Evolutionary conservation across 2,329 filamentous ascomycete genomes (phyloP), one percentile per base, ranked within the genome.

Genomic region (Moelleriella libera): DNA sequence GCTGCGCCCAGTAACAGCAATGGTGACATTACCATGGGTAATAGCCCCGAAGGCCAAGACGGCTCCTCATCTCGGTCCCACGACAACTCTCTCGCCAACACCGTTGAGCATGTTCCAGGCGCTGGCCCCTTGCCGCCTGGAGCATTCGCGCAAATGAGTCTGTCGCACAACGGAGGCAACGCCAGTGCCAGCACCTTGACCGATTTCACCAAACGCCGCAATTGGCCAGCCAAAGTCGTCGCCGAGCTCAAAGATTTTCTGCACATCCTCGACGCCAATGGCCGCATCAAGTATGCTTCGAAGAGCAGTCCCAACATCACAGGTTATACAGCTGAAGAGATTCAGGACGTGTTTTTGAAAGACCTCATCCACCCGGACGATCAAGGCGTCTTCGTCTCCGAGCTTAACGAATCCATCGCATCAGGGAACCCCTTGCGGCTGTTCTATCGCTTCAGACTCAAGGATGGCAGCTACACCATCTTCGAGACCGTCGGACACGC

Each of bases 401-500:
- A 96, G 62, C 82, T 96, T 69, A 88, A 92, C 62, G 87, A 94
- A 62, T 85, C 83, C 12, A 90, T 95, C 52, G 82, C 86, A 2
- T 85, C 80, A 6, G 86, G 84, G n/a, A 83, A 85, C 54, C 71
- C 80, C 5, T 66, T 96, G 52, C 83, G 85, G 49, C 80, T 94
- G 62, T 94, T 94, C 68, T 92, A 94, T 62, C 82, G 90, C 45
- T 80, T 96, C 59, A 85, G 81, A 63, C 79, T 80, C 54, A 74
- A 74, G 57, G 85, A 92, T 59, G 81, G 78, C 28, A 72, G 71
- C 2, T 94, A 83, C 60, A 72, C 75, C 52, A 86, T 96, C 48
- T 87, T 97, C 60, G 90, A 97, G 66, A 82, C 86, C n/a, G 82
- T 90, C 55, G 90, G 90, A 45, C 90, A 96, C 60, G 85, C 88